Conservation (phyloP, 169 alveolate species). For the Plasmodium coatneyi region DNA sequence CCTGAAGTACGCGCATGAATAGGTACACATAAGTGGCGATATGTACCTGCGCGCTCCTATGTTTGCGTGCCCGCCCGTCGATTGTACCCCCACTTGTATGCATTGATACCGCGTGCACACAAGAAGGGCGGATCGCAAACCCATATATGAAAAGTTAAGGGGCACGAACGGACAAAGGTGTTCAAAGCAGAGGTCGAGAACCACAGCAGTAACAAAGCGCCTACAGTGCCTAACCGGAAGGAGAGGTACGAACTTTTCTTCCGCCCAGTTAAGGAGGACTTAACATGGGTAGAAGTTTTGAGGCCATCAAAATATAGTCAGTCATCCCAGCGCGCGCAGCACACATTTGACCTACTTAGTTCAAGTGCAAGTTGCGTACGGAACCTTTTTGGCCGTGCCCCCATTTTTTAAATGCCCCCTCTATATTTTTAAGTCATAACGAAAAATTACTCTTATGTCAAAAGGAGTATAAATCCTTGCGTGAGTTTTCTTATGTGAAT, state of each 20-base stretch:
- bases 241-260: not conserved
- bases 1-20: not conserved
- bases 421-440: not conserved
- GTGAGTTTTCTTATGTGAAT: no score
- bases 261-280: not conserved
- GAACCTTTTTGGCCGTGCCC: not conserved
- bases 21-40: not conserved
- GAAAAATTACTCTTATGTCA: not conserved
- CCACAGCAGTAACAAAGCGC: not conserved
- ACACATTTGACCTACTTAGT: not conserved
- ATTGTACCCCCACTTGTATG: not conserved
- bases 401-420: not conserved
- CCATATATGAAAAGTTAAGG: not conserved
- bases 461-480: not conserved
- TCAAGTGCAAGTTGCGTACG: not conserved
- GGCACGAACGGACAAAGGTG: not conserved
- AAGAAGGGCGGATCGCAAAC: not conserved
- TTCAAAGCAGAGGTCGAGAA: not conserved
- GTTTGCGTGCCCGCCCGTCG: not conserved
- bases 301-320: not conserved
- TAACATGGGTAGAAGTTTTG: not conserved
- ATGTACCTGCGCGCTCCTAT: not conserved
- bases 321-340: not conserved
- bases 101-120: not conserved
- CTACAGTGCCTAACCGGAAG: not conserved